phyloP scores from a whole-genome alignment of 305 asterid species.

The Solanum chacoense region DNA sequence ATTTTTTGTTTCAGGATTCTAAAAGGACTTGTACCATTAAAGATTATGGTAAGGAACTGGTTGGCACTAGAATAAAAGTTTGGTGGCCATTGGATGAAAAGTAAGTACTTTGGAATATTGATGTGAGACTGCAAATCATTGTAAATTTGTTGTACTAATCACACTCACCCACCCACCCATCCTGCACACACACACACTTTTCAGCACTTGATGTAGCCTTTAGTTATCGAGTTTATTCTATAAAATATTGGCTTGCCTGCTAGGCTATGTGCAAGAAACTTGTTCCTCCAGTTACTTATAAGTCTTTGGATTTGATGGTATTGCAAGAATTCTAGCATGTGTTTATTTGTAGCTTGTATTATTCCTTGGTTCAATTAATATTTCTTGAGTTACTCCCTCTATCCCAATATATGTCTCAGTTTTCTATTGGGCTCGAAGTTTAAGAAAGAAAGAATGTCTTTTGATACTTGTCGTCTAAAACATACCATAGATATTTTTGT shows the following conservation, averaged over 20 bases:
- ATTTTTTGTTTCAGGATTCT: conserved; percentile 24
- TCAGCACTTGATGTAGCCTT: neutral
- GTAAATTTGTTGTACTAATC: neutral
- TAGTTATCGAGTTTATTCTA: neutral
- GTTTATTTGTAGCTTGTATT: neutral
- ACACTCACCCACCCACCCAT: neutral
- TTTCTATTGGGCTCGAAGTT: neutral
- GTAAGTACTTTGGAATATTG: conserved; percentile 25
- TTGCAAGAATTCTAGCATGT: neutral
- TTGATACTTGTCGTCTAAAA: neutral
- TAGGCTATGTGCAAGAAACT: neutral
- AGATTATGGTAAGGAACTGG: conserved; percentile 24
- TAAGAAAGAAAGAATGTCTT: neutral
- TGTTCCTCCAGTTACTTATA: neutral
- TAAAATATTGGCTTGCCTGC: neutral
- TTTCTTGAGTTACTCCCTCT: neutral
- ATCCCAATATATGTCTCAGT: neutral
- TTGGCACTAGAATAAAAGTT: conserved; percentile 38
- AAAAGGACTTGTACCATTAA: conserved; percentile 15
- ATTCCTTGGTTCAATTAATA: neutral
- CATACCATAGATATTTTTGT: neutral
- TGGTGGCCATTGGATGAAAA: conserved; percentile 62
- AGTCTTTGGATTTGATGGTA: neutral
- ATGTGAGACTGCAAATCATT: neutral
- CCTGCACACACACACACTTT: neutral